phyloP scores from a whole-genome alignment of 345 rosid species.

The Capsella bursapastoris region DNA sequence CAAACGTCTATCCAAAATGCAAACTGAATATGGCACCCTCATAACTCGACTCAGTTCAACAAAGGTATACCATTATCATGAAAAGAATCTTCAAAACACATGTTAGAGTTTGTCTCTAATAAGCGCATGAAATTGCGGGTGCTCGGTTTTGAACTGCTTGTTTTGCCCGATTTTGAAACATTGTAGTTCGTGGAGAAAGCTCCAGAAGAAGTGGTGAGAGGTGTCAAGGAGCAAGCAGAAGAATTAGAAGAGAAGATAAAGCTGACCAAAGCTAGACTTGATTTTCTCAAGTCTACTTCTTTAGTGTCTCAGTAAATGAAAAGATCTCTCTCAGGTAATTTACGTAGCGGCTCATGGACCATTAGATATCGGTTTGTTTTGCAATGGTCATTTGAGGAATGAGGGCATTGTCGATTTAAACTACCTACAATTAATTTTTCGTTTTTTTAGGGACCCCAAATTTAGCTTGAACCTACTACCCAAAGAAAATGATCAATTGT shows the following conservation, averaged over 20 bases:
- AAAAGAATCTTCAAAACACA: constrained; percentile 4
- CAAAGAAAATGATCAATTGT: constrained; percentile 10
- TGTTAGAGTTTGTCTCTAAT: background rate
- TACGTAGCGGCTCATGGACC: constrained; percentile 17
- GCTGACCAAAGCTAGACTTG: constrained; percentile 78
- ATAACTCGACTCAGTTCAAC: constrained; percentile 78
- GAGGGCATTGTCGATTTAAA: background rate
- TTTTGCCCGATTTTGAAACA: background rate
- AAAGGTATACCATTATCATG: constrained; percentile 50
- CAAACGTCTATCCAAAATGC: constrained; percentile 88
- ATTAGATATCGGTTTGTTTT: constrained; percentile 6
- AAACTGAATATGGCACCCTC: constrained; percentile 76
- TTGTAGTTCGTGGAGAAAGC: constrained; percentile 83
- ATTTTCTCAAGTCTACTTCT: constrained; percentile 71
- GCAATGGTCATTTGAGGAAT: background rate
- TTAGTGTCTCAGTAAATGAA: constrained; percentile 56
- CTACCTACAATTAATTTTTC: background rate
- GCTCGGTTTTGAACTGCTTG: background rate
- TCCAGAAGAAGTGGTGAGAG: constrained; percentile 79
- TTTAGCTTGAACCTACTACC: constrained; percentile 2
- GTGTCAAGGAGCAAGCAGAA: constrained; percentile 79
- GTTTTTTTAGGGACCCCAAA: background rate
- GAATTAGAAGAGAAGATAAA: constrained; percentile 89
- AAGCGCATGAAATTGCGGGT: background rate
- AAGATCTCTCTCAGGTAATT: background rate